Evolutionary conservation across 192 early-diverging fungal genomes (phyloP), one percentile per base, ranked within the genome.

Genomic region (Backusella psychrophila): DNA sequence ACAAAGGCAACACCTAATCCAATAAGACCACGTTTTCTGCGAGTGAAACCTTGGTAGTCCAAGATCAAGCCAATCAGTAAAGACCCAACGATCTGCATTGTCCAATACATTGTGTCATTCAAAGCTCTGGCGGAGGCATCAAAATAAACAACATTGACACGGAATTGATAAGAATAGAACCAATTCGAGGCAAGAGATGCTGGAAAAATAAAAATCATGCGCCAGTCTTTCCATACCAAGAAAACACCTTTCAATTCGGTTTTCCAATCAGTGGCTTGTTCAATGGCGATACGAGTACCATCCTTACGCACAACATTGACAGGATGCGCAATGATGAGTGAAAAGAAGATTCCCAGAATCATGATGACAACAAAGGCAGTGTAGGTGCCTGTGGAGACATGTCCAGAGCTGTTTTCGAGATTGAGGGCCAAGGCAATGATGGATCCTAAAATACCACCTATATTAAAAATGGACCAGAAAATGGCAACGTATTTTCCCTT

Each of bases 381-480:
- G 31, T 81, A 81, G 0, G 80, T 76, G 12, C 75, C 75, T 12
- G 80, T 77, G 2, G 80, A 77, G 0, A 81, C 80, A 36, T 75
- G 72, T n/a, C 80, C 80, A 46, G 75, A 41, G 3, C 15, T 15
- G 23, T 73, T 77, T 35, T 91, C 73, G 5, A 81, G 41, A 39
- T 81, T 81, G n/a, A 81, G 38, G 31, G 72, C 80, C 4, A 81
- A 41, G 29, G 75, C 56, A 19, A 96, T 88, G 41, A 94, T 83
- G 38, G 92, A 92, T 71, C 94, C 95, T 26, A 95, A 75, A 77
- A 95, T 88, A 53, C 90, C 95, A 63, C 94, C 94, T 75, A 90
- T 79, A 76, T 94, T 94, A 84, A 95, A 96, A 56, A 95, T 90
- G 35, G 90, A 83, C 95, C 95, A 96, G 84, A 96, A 96, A 35